phyloP scores from a whole-genome alignment of 441 rosid genomes.

The Mallotus japonicus region DNA sequence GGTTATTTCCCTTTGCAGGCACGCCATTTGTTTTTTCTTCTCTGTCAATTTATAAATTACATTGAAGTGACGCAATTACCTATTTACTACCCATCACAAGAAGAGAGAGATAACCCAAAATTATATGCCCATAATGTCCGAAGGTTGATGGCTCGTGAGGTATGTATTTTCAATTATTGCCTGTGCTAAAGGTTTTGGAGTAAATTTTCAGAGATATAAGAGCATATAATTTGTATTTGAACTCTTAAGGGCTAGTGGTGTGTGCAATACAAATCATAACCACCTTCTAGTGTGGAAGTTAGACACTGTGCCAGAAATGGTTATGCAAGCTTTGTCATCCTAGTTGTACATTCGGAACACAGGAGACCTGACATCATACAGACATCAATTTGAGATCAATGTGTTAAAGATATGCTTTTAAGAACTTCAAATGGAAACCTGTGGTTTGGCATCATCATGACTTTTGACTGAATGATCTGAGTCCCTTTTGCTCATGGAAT shows the following conservation, averaged over 20 bases:
- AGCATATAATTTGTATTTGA: not conserved
- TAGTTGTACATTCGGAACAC: not conserved
- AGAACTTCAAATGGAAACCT: not conserved
- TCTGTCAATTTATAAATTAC: constrained; percentile 82
- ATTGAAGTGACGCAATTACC: constrained; percentile 75
- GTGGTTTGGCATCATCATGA: no score
- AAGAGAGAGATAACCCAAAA: constrained; percentile 84
- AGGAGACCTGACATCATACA: not conserved
- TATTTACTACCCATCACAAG: constrained; percentile 82
- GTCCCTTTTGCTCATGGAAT: not conserved
- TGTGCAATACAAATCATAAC: no score
- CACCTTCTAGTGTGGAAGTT: no score
- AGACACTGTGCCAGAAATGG: no score
- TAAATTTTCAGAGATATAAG: not conserved
- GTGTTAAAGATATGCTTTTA: not conserved
- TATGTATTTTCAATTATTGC: constrained; percentile 29
- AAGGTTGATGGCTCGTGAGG: constrained; percentile 84
- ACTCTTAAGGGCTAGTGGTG: not conserved
- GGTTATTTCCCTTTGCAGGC: constrained; percentile 42
- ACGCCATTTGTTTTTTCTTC: constrained; percentile 76
- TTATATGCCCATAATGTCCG: constrained; percentile 78
- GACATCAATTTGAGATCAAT: not conserved
- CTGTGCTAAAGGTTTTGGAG: not conserved
- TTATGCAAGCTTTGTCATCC: not conserved
- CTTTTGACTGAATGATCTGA: not conserved